Percentiles rank a stretch among this genome's conserved stretches.
Conservation (phyloP, 2,329 filamentous ascomycete species). For the Fusarium sp. region DNA sequence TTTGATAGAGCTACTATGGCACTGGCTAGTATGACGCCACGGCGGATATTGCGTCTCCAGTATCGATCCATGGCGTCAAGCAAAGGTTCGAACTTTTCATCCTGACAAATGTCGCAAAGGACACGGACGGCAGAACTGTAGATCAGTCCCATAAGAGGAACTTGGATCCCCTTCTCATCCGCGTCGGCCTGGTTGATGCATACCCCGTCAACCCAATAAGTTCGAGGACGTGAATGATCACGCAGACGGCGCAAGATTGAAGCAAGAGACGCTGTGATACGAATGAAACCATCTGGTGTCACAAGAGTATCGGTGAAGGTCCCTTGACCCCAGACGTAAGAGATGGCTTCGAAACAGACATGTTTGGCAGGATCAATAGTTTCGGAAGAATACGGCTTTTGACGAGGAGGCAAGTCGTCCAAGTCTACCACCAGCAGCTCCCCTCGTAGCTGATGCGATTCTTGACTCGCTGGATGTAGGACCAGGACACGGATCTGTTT, state of each 20-base stretch:
- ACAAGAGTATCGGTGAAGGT: background rate
- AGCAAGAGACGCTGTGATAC: conserved; percentile 9
- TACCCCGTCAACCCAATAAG: conserved; percentile 11
- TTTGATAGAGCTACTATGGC: background rate
- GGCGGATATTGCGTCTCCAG: conserved; percentile 8
- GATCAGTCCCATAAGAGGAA: conserved; percentile 11
- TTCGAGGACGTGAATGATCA: accelerated
- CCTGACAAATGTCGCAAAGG: conserved; percentile 1
- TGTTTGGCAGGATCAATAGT: background rate
- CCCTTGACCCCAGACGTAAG: conserved; percentile 17
- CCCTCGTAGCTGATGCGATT: background rate
- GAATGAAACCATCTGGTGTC: background rate
- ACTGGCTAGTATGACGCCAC: background rate
- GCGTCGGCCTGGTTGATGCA: conserved; percentile 11
- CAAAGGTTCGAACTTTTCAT: accelerated
- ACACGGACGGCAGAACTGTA: conserved; percentile 13
- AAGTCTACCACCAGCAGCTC: background rate
- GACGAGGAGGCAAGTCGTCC: background rate
- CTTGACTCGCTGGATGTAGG: background rate
- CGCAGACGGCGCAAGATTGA: conserved; percentile 10
- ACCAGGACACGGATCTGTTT: background rate
- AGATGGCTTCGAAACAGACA: conserved; percentile 7
- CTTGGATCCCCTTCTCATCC: conserved; percentile 1
- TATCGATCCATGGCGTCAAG: conserved; percentile 2
- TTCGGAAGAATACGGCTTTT: background rate